Evolutionary conservation across 768 basidiomycete species (phyloP), one percentile per base, ranked within the genome.

Genomic region (Mycena maculata): DNA sequence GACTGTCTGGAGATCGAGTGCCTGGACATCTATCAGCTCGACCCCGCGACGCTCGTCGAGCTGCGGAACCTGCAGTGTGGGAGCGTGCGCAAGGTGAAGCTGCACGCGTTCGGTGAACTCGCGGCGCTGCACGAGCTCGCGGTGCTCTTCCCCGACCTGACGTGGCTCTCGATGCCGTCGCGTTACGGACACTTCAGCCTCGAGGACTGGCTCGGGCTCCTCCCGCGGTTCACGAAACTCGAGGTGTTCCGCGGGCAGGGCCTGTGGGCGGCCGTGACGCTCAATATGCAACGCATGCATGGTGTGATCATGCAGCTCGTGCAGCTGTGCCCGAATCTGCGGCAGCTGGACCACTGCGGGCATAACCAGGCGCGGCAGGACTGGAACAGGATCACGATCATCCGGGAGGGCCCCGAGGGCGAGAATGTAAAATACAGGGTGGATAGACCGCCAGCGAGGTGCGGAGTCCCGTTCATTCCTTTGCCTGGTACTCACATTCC

Each of bases 211-310:
- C 72, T 86, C 15, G 72, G 77, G 36, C 74, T 84, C 16, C 73
- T 87, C 0, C 77, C 83, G 2, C 76, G 72, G 16, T 86, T 86
- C 64, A 68, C 69, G 4, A 78, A 81, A 18, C 81, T 87, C 15
- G 77, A 84, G 69, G 80, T 83, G 0, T 82, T 86, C 67, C 78
- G 80, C 44, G 84, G 85, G 13, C 66, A 72, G 30, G 82, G 79
- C 16, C 72, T 85, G 1, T 87, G 85, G 85, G 67, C 68, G 4
- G 79, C 83, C 15, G 79, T 83, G 6, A 73, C 75, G 23, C 68
- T 76, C 42, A 71, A 78, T 54, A 79, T 78, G 68, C 71, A 77
- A 28, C 71, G 65, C 27, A 83, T 87, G 82, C 84, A 85, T 52
- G 68, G 71, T 9, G 78, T 79, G 10, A 83, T 86, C 38, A 72